Evolutionary conservation across 176 grass and related monocot genomes (phyloP), one percentile per base, ranked within the genome.

Genomic region (Tillandsia leiboldiana): DNA sequence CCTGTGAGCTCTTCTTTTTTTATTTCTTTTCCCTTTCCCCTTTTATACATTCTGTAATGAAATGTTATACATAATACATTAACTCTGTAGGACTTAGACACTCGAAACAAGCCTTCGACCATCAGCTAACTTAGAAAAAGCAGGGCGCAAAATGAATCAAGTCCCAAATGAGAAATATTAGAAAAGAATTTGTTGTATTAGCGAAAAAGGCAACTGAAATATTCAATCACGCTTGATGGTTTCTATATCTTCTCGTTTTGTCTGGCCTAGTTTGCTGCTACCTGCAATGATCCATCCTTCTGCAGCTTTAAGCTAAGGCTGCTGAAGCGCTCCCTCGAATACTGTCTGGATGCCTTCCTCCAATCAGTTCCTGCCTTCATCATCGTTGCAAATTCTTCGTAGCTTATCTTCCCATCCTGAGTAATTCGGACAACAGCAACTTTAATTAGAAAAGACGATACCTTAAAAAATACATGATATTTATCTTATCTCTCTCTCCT

Each of bases 301-400:
- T 78, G 61, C 47, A 96, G 84, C 64, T 83, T 96, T 70, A 79
- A 77, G 70, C 91, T 96, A 8, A 96, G 78, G 65, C 73, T 96
- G 24, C 62, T 96, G 64, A 96, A 96, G 67, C 91, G 83, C 69
- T 96, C 87, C 48, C 91, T 70, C 0, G 91, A 96, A 79, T 96
- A 96, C 51, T 96, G 91, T 69, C 91, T 77, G 9, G 91, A 96
- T 2, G 91, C 91, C 83, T 96, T 96, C 76, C 91, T 87, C 91
- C 91, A 96, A 81, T 96, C 91, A 22, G 91, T 96, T 58, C 91
- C 91, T 0, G 91, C 79, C 66, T 90, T 96, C 91, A 96, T 96
- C 91, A 96, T 90, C 6, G 80, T 53, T 9, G 87, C 65, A 2
- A 96, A 96, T 48, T 96, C 91, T 0, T 90, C 87, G 0, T 73